A percentile compares a stretch with the other conserved stretches of the same genome.
Evolutionary conservation across 768 basidiomycete species (phyloP).

Genomic region (Rhodotorula graminis): DNA sequence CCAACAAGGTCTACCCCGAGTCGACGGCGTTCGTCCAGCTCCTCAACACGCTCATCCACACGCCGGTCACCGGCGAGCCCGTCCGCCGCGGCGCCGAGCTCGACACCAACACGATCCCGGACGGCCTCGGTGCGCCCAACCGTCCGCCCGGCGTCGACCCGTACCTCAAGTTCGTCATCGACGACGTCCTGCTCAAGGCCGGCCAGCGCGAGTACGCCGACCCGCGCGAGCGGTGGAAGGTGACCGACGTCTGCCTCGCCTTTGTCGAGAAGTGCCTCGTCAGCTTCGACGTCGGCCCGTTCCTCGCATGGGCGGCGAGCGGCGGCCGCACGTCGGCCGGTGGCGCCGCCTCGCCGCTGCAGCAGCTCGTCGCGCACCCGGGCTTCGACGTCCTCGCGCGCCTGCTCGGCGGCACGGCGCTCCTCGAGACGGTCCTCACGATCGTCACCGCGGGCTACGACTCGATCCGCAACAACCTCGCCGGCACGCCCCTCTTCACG

Average conservation of each 20-base stretch:
- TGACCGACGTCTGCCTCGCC: slow-evolving; percentile 74
- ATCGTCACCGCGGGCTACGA: slow-evolving; percentile 76
- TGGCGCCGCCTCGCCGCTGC: slow-evolving; percentile 26
- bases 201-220: slow-evolving; percentile 67
- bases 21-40: slow-evolving; percentile 83
- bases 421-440: slow-evolving; percentile 69
- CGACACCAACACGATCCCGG: slow-evolving; percentile 70
- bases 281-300: slow-evolving; percentile 70
- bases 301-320: slow-evolving; percentile 53
- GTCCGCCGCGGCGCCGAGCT: slow-evolving; percentile 53
- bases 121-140: slow-evolving; percentile 72
- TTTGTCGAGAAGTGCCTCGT: slow-evolving; percentile 80
- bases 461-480: slow-evolving; percentile 62
- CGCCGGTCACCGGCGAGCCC: slow-evolving; percentile 50
- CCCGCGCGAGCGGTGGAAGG: slow-evolving; percentile 75
- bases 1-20: slow-evolving; percentile 72
- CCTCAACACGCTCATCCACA: slow-evolving; percentile 64
- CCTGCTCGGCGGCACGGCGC: slow-evolving; percentile 63
- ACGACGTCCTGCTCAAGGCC: slow-evolving; percentile 78
- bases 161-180: slow-evolving; percentile 78
- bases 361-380: slow-evolving; percentile 57
- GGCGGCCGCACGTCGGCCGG: slow-evolving; percentile 18
- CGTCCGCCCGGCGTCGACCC: slow-evolving; percentile 66
- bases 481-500: slow-evolving; percentile 61
- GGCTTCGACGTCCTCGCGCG: slow-evolving; percentile 81